Evolutionary conservation across 2,329 filamentous ascomycete species (phyloP).

Genomic region (Fusarium nematophilum): DNA sequence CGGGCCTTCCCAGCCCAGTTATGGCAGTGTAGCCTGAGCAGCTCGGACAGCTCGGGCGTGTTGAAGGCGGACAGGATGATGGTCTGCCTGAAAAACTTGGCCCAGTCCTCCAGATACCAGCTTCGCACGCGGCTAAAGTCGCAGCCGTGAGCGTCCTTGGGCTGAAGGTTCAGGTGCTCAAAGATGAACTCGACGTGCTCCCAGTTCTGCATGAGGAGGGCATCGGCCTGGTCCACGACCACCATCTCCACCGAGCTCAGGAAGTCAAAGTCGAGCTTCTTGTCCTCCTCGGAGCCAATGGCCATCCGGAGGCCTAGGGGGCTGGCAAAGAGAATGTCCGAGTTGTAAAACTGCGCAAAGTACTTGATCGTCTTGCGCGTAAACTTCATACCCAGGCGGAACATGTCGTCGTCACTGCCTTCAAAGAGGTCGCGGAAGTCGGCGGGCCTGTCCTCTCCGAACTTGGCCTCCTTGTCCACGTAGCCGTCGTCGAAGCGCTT

Average conservation of each 20-base stretch:
- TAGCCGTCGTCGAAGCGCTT: conserved; percentile 92
- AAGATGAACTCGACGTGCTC: conserved; percentile 95
- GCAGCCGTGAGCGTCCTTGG: conserved; percentile 88
- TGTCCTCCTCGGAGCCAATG: conserved; percentile 80
- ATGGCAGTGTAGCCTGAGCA: conserved; percentile 79
- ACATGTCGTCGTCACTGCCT: conserved; percentile 98
- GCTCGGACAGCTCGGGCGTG: conserved; percentile 86
- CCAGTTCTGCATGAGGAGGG: conserved; percentile 98
- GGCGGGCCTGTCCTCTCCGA: conserved; percentile 79
- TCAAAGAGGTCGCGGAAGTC: conserved; percentile 92
- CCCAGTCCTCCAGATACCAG: conserved; percentile 93
- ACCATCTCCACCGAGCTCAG: conserved; percentile 93
- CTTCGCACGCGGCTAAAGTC: conserved; percentile 90
- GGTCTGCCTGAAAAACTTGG: conserved; percentile 85
- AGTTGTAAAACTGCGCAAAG: conserved; percentile 95
- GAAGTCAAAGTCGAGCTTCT: conserved; percentile 84
- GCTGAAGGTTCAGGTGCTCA: conserved; percentile 89
- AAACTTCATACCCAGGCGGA: conserved; percentile 94
- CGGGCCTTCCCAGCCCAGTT: conserved; percentile 86
- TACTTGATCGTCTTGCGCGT: conserved; percentile 96
- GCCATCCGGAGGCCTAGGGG: conserved; percentile 90
- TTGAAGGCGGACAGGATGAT: conserved; percentile 84
- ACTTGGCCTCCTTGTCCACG: conserved; percentile 71
- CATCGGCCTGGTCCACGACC: conserved; percentile 91
- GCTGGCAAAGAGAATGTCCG: conserved; percentile 92